Evolutionary conservation across 2,329 filamentous ascomycete genomes (phyloP), one percentile per base, ranked within the genome.

Genomic region (Alternaria viburni): DNA sequence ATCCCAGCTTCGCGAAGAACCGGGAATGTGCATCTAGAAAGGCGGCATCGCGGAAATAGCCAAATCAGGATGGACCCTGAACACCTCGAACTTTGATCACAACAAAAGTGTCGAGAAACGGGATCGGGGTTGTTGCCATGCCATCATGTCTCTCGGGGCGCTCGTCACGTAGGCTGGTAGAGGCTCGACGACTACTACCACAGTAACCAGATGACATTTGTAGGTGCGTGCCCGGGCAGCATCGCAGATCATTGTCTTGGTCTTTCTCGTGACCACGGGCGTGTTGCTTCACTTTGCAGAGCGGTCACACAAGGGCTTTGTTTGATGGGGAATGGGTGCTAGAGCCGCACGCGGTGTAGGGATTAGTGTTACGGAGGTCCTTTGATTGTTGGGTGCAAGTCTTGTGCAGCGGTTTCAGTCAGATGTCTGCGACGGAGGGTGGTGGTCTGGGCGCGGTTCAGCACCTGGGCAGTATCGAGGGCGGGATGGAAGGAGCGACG

Each of bases 381-480:
- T 54, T 59, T 32, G 11, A 21, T 26, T 45, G 4, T 54, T 45
- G 23, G 6, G 23, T 50, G 32, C 17, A 11, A 13, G 28, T 25
- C 17, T 45, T n/a, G 54, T 49, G 51, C 23, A 45, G 45, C 25
- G 28, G 65, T 66, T 68, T 61, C 65, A 67, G 55, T 41, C 36
- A 43, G 11, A 26, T 45, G 56, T 49, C 62, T 69, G 67, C 56
- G 65, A 68, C 67, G 51, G 26, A 25, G 36, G 57, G 51, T 17
- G 30, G 60, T 54, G 60, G 60, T 49, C 54, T 50, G 54, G 47
- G 63, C 56, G 61, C 45, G 13, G 36, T 54, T 19, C 17, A 50
- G 50, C 41, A 43, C 32, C 30, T 41, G 36, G 36, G 36, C 32
- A 36, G 32, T 36, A 23, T 32, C 17, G 47, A 25, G 44, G 44